Evolutionary conservation across 2,329 filamentous ascomycete genomes (phyloP).

Genomic region (Fusarium fracticaudum): DNA sequence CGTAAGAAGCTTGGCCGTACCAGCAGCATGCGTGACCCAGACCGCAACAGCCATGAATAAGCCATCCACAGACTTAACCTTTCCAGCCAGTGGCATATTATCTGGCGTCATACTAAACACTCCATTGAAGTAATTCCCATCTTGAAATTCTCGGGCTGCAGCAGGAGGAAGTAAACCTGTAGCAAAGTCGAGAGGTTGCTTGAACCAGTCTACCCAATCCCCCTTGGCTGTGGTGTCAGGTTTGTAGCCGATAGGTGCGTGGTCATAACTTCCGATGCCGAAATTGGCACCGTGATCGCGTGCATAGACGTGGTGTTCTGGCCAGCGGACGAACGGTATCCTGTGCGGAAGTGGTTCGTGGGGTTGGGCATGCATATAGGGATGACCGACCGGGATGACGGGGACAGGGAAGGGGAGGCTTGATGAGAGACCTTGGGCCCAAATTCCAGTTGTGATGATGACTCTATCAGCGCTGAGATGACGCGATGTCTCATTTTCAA

Average conservation of each 20-base stretch:
- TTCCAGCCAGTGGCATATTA: slow-evolving; percentile 38
- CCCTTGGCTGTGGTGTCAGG: slow-evolving; percentile 26
- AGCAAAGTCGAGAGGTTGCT: slow-evolving; percentile 21
- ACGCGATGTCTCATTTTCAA: not conserved
- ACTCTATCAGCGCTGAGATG: slow-evolving; percentile 29
- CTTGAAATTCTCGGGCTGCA: slow-evolving; percentile 10
- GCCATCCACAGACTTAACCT: not conserved
- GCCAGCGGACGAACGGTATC: slow-evolving; percentile 32
- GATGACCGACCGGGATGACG: slow-evolving; percentile 37
- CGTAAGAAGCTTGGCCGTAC: slow-evolving; percentile 25
- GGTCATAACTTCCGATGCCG: slow-evolving; percentile 38
- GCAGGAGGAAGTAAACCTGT: slow-evolving; percentile 14
- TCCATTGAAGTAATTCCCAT: slow-evolving; percentile 30
- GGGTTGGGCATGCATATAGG: slow-evolving; percentile 27
- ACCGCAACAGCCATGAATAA: slow-evolving; percentile 34
- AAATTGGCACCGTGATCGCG: slow-evolving; percentile 35
- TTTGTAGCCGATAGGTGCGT: slow-evolving; percentile 18
- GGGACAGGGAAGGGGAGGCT: slow-evolving; percentile 28
- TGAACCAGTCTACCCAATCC: slow-evolving; percentile 26
- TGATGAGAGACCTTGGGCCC: slow-evolving; percentile 33
- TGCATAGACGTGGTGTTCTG: slow-evolving; percentile 37
- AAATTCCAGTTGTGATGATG: slow-evolving; percentile 37
- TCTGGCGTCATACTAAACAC: slow-evolving; percentile 42
- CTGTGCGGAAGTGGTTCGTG: not conserved
- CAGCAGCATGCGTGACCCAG: slow-evolving; percentile 38